A percentile compares a stretch with the other conserved stretches of the same genome.
These are phyloP conservation scores for Aspergillus ostianus DNA, from an alignment of 495 filamentous ascomycete genomes.

Conservation along the genomic window DNA sequence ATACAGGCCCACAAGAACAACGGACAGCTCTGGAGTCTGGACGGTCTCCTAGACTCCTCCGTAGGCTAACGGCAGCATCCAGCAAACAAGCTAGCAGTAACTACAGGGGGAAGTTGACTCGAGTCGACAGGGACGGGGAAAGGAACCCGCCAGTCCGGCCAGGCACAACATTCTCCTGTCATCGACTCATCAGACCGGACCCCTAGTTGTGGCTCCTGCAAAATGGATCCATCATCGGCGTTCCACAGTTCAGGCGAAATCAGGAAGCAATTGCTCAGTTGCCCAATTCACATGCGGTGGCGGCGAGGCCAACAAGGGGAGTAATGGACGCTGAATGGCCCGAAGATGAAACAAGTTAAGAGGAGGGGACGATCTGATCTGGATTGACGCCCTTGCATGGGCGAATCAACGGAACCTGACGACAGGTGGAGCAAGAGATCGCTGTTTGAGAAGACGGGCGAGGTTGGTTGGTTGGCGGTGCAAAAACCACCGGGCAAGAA, in stretches of 20 bases:
- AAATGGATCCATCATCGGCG: not conserved
- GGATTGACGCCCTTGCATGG: conserved; percentile 6
- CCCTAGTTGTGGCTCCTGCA: not conserved
- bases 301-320: not conserved
- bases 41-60: too few relatives aligned
- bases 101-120: too few relatives aligned
- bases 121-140: not conserved
- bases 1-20: not conserved
- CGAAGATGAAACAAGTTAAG: conserved; percentile 16
- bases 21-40: not conserved
- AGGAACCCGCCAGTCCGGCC: not conserved
- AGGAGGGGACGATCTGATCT: conserved; percentile 10
- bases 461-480: not conserved
- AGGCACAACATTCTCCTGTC: not conserved
- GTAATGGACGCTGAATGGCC: conserved; percentile 8
- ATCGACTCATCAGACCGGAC: not conserved
- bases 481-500: not conserved
- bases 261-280: not conserved
- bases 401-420: not conserved
- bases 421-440: not conserved
- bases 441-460: not conserved
- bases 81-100: too few relatives aligned
- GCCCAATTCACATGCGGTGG: not conserved
- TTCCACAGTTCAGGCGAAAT: not conserved
- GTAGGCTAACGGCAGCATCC: not conserved